These are phyloP conservation scores for Escovopsis weberi DNA, from an alignment of 2,329 filamentous ascomycete species.

Conservation along the genomic window DNA sequence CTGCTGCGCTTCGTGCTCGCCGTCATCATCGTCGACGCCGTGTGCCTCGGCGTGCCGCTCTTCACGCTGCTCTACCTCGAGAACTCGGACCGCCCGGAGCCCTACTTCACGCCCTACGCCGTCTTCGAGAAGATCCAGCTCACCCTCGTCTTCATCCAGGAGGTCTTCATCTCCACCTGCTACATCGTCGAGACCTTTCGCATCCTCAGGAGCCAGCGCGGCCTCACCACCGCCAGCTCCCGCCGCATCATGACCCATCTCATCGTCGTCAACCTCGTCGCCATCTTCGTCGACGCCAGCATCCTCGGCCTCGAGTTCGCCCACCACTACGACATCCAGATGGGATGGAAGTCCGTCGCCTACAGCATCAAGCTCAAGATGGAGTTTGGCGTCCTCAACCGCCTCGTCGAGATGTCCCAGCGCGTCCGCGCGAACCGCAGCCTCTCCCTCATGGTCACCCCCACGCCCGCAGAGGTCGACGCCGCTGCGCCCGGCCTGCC, in stretches of 20 bases:
- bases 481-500: not conserved
- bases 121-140: conserved; percentile 37
- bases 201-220: conserved; percentile 26
- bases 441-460: conserved; percentile 4
- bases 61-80: conserved; percentile 39
- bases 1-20: conserved; percentile 33
- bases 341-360: conserved; percentile 17
- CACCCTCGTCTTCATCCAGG: conserved; percentile 38
- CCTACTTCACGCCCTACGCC: conserved; percentile 17
- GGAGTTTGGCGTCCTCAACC: conserved; percentile 19
- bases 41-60: conserved; percentile 38
- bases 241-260: conserved; percentile 16
- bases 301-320: conserved; percentile 16
- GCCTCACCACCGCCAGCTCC: conserved; percentile 9
- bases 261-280: conserved; percentile 25
- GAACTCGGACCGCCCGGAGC: conserved; percentile 16
- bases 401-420: conserved; percentile 14
- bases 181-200: conserved; percentile 36
- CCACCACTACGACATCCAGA: conserved; percentile 16
- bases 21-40: conserved; percentile 41
- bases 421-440: conserved; percentile 2
- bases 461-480: not conserved
- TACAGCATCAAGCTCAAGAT: conserved; percentile 21
- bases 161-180: conserved; percentile 34
- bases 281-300: conserved; percentile 26